Conservation (phyloP, 2,329 filamentous ascomycete genomes). For the Arthroderma uncinatum region DNA sequence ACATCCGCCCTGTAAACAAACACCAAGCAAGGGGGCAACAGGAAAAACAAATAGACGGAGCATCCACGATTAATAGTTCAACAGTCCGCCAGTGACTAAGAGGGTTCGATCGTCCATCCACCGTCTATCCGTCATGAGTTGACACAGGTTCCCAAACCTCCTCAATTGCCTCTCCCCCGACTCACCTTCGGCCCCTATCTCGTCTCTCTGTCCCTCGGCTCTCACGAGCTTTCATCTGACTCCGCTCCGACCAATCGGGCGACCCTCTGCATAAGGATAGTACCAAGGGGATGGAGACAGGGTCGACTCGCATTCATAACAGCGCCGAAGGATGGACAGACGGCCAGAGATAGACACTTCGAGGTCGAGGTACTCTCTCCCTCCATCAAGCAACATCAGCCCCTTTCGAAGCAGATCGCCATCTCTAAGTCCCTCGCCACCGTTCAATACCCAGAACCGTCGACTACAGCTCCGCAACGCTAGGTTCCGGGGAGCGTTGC, state of each 20-base stretch:
- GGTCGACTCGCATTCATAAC: background rate
- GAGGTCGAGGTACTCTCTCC: background rate
- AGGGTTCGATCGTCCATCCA: no score
- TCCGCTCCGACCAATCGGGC: background rate
- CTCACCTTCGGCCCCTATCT: background rate
- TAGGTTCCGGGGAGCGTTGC: constrained; percentile 19
- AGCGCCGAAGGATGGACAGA: background rate
- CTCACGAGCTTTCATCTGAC: background rate
- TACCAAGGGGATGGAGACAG: background rate
- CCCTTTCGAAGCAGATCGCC: constrained; percentile 6
- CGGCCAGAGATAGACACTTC: background rate
- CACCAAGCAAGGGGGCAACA: background rate
- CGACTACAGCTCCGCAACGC: constrained; percentile 23
- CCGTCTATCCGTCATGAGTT: background rate
- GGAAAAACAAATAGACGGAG: background rate
- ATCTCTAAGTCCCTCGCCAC: background rate
- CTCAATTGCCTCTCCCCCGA: background rate
- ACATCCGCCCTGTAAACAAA: background rate
- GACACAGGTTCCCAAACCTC: background rate
- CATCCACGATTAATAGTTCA: background rate
- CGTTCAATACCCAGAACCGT: constrained; percentile 19
- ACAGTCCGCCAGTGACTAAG: background rate
- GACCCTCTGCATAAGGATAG: background rate
- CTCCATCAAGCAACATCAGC: background rate
- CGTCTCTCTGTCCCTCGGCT: background rate